A percentile compares a stretch with the other conserved stretches of the same genome.
phyloP scores from a whole-genome alignment of 73 alveolate species.

The Paramecium sonneborni region DNA sequence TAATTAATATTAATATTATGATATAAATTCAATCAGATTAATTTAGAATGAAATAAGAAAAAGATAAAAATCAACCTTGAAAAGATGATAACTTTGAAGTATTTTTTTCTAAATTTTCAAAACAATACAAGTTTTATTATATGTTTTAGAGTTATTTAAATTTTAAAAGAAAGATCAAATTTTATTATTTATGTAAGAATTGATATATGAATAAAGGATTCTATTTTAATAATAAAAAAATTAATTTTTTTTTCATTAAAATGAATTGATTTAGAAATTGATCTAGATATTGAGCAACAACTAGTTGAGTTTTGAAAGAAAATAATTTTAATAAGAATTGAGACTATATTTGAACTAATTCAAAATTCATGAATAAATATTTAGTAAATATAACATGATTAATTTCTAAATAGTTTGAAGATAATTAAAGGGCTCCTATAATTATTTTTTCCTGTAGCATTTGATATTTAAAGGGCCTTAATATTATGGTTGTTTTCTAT shows the following conservation, averaged over 20 bases:
- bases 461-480: background rate
- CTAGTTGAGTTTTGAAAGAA: background rate
- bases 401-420: conserved; percentile 62
- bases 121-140: no score
- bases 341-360: background rate
- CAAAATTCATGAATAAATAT: background rate
- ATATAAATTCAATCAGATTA: no score
- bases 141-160: no score
- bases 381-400: conserved; percentile 68
- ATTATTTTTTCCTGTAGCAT: background rate
- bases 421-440: background rate
- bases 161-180: background rate
- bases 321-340: background rate
- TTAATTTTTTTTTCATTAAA: background rate
- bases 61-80: no score
- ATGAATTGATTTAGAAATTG: background rate
- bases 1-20: no score
- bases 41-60: no score
- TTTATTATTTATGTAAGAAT: background rate
- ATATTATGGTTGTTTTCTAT: background rate
- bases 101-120: no score
- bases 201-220: background rate
- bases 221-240: background rate
- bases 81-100: no score
- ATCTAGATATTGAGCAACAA: background rate